Evolutionary conservation across 805 yeast species (phyloP), one percentile per base, ranked within the genome.

Genomic region (Candida nonsorbophila): DNA sequence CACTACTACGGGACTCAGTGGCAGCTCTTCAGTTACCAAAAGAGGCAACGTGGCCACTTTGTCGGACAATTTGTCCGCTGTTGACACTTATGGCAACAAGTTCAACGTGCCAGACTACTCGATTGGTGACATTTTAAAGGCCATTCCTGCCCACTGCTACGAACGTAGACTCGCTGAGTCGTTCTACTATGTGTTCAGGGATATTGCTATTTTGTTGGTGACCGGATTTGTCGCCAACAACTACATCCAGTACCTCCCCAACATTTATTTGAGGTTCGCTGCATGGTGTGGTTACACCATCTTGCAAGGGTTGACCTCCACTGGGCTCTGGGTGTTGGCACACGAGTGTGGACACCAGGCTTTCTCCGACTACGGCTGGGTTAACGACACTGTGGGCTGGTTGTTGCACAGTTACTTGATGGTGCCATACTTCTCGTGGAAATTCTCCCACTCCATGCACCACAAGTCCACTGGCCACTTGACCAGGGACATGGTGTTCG

Each of bases 341-440:
- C 95, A 84, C 58, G 95, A 84, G 58, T 84, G 95, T 67, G 95
- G 95, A 37, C 95, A 84, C 55, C 81, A 77, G 44, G 94, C 94
- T 14, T 85, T 85, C 57, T 69, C 81, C 22, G 84, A 80, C 46
- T 78, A 77, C 50, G 77, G 76, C 22, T 57, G 68, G 62, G 77
- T 83, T 40, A 84, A 85, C 56, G 90, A 85, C 56, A 57, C 74
- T 22, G 81, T 79, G 25, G 95, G 95, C 25, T 84, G 94, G 94
- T 53, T 81, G 22, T 62, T 85, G 39, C 95, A 84, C 62, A 80
- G 90, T 12, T 75, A 72, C 50, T 62, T 83, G 45, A 53, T 83
- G 47, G 95, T 85, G 18, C 95, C 95, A 26, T 84, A 79, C 64
- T 84, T 84, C 55, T 80, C 92, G 6, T 84, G 95, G 95, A 80